phyloP scores from a whole-genome alignment of 2,329 filamentous ascomycete genomes.

The Trichoderma koningii region DNA sequence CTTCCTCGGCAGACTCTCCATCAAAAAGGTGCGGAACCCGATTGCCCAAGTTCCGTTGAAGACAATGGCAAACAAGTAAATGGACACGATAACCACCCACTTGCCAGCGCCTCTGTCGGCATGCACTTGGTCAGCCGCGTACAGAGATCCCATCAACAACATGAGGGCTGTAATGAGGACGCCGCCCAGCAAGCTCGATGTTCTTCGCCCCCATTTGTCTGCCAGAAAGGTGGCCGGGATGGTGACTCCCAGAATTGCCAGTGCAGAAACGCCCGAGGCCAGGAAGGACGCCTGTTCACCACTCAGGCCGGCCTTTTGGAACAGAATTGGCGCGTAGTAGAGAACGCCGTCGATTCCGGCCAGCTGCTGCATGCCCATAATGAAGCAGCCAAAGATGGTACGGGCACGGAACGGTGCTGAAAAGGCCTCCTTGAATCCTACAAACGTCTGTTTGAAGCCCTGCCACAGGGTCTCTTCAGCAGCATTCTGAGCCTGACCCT shows the following conservation, averaged over 20 bases:
- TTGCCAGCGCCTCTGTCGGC: constrained; percentile 43
- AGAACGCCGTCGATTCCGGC: constrained; percentile 63
- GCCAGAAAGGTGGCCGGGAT: constrained; percentile 57
- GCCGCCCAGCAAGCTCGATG: constrained; percentile 56
- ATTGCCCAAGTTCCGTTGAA: constrained; percentile 56
- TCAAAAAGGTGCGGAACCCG: constrained; percentile 53
- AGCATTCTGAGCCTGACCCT: constrained; percentile 24
- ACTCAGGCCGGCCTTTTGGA: constrained; percentile 59
- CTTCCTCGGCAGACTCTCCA: constrained; percentile 58
- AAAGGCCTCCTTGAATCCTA: constrained; percentile 41
- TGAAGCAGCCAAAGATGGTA: constrained; percentile 56
- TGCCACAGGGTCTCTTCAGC: constrained; percentile 35
- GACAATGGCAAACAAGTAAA: constrained; percentile 52
- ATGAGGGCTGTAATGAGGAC: constrained; percentile 53
- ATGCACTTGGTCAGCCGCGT: constrained; percentile 47
- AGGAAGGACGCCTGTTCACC: constrained; percentile 56
- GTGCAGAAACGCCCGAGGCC: constrained; percentile 60
- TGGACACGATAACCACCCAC: constrained; percentile 54
- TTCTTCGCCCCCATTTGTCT: constrained; percentile 58
- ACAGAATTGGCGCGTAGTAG: constrained; percentile 63
- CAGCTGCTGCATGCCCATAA: constrained; percentile 62
- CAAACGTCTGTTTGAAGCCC: constrained; percentile 35
- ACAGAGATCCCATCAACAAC: constrained; percentile 55
- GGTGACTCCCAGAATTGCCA: constrained; percentile 57
- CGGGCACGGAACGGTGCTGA: constrained; percentile 45